phyloP scores from a whole-genome alignment of 148 eudicot species.

The Rhododendron griersonianum region DNA sequence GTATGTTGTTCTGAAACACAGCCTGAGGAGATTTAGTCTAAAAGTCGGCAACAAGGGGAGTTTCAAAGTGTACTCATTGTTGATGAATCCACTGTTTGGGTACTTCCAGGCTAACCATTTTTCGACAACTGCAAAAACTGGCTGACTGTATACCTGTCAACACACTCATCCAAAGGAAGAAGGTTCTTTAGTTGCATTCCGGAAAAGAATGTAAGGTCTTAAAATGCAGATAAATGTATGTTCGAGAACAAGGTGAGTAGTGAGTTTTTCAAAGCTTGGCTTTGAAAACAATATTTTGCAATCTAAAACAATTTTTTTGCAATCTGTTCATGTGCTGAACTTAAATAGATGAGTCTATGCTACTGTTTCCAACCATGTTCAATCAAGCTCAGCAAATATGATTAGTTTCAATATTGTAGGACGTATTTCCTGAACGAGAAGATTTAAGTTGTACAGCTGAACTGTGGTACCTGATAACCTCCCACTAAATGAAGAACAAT shows the following conservation, averaged over 20 bases:
- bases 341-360: not conserved
- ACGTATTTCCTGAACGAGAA: not conserved
- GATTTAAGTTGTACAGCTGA: not conserved
- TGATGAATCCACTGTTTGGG: constrained; percentile 32
- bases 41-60: constrained; percentile 22
- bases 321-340: not conserved
- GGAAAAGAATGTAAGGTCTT: not conserved
- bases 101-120: constrained; percentile 25
- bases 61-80: constrained; percentile 16
- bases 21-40: constrained; percentile 40
- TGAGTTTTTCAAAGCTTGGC: not conserved
- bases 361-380: not conserved
- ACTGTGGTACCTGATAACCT: constrained; percentile 66
- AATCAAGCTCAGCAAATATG: not conserved
- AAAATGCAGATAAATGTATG: not conserved
- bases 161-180: not conserved
- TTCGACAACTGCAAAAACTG: constrained; percentile 46
- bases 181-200: not conserved
- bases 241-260: not conserved
- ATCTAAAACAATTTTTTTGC: not conserved
- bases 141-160: constrained; percentile 65
- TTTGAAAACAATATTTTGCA: not conserved
- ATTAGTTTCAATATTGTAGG: not conserved
- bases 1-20: constrained; percentile 45
- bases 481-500: constrained; percentile 74